phyloP scores from a whole-genome alignment of 257 asterid genomes.

The Plantago elongata region DNA sequence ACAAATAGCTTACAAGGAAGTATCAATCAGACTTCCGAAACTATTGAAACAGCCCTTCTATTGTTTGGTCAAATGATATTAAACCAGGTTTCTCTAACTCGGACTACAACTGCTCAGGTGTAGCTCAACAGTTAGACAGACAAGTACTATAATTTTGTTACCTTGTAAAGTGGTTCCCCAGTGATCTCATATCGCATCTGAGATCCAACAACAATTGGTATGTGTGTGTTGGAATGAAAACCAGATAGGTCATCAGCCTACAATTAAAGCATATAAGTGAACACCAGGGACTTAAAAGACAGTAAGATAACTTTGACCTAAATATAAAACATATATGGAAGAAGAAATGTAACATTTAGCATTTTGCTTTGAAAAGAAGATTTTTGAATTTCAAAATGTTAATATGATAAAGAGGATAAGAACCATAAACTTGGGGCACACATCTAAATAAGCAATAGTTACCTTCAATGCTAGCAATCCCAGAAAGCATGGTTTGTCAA shows the following conservation, averaged over 20 bases:
- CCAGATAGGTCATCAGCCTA: slow-evolving; percentile 92
- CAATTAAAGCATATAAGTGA: slow-evolving; percentile 16
- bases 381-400: too few relatives aligned
- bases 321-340: too few relatives aligned
- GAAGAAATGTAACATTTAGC: too few relatives aligned
- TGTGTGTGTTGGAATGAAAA: slow-evolving; percentile 86
- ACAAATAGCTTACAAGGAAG: too few relatives aligned
- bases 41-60: too few relatives aligned
- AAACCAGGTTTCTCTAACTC: too few relatives aligned
- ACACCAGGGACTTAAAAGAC: background rate
- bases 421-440: background rate
- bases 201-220: slow-evolving; percentile 83
- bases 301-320: background rate
- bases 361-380: too few relatives aligned
- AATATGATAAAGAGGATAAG: background rate
- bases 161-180: slow-evolving; percentile 88
- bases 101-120: too few relatives aligned
- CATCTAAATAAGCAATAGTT: slow-evolving; percentile 14
- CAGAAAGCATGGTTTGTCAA: slow-evolving; percentile 97
- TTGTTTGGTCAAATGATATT: too few relatives aligned
- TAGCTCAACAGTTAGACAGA: background rate
- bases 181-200: slow-evolving; percentile 91
- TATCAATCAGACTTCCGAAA: too few relatives aligned
- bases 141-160: slow-evolving; percentile 16
- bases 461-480: slow-evolving; percentile 92